Percentiles rank a stretch among this genome's conserved stretches.
Conservation (phyloP, 2,329 filamentous ascomycete species). For the Aspergillus fijiensis region DNA sequence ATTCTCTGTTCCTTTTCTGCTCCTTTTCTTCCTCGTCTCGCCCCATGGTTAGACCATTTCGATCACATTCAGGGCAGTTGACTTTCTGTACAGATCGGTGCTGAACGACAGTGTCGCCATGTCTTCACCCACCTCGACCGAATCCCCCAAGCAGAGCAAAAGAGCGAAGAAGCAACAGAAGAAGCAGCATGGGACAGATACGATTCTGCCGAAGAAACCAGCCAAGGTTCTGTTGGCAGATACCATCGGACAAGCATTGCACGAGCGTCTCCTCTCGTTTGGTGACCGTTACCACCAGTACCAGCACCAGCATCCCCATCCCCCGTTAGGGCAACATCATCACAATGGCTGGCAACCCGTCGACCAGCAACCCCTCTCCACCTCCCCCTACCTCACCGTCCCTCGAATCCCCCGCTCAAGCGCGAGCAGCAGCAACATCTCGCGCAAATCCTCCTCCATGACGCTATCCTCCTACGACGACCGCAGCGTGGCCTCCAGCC, state of each 20-base stretch:
- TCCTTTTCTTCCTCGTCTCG: neutral
- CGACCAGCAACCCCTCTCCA: neutral
- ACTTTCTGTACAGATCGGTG: neutral
- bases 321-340: neutral
- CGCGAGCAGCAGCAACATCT: neutral
- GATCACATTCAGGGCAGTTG: neutral
- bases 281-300: neutral
- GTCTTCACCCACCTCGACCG: neutral
- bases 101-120: neutral
- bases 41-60: neutral
- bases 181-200: neutral
- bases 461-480: neutral
- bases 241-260: neutral
- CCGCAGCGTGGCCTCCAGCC: slow-evolving; percentile 2
- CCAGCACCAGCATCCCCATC: neutral
- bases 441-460: neutral
- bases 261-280: neutral
- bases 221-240: neutral
- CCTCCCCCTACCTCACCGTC: neutral
- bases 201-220: neutral
- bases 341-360: neutral
- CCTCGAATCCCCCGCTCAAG: neutral
- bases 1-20: neutral
- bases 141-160: neutral
- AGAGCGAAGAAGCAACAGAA: neutral